Evolutionary conservation across 805 yeast genomes (phyloP).

Genomic region (Cyberlindnera saturnus): DNA sequence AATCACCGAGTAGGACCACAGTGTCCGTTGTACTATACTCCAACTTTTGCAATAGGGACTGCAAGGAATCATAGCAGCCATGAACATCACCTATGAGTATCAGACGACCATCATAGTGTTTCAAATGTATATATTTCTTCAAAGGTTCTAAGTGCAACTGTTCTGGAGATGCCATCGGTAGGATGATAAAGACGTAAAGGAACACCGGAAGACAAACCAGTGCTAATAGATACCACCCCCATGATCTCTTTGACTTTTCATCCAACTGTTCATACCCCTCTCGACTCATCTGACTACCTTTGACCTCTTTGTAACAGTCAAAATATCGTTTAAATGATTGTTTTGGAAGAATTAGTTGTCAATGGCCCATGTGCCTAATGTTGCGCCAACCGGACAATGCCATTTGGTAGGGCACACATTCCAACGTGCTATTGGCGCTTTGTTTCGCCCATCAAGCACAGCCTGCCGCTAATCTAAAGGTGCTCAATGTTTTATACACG

Average conservation of each 20-base stretch:
- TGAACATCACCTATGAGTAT: constrained; percentile 85
- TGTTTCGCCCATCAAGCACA: too few species aligned
- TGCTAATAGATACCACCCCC: neutral
- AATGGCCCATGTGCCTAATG: too few species aligned
- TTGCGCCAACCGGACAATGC: too few species aligned
- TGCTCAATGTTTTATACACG: too few species aligned
- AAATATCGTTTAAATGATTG: too few species aligned
- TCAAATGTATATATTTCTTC: constrained; percentile 1
- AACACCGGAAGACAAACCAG: neutral
- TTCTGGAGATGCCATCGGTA: constrained; percentile 8
- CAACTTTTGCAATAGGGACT: constrained; percentile 44
- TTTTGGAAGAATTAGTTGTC: too few species aligned
- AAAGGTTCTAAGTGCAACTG: constrained; percentile 3
- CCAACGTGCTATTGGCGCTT: too few species aligned
- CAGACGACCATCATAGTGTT: constrained; percentile 31
- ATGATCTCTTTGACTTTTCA: neutral
- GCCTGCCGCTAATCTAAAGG: too few species aligned
- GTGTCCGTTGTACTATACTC: constrained; percentile 47
- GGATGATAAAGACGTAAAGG: constrained; percentile 6
- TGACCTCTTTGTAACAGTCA: too few species aligned
- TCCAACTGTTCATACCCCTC: constrained; percentile 8
- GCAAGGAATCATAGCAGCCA: constrained; percentile 60
- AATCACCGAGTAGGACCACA: constrained; percentile 75
- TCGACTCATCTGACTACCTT: neutral
- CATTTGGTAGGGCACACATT: too few species aligned